Evolutionary conservation across 2,329 filamentous ascomycete genomes (phyloP).

Genomic region (Colletotrichum caudatum): DNA sequence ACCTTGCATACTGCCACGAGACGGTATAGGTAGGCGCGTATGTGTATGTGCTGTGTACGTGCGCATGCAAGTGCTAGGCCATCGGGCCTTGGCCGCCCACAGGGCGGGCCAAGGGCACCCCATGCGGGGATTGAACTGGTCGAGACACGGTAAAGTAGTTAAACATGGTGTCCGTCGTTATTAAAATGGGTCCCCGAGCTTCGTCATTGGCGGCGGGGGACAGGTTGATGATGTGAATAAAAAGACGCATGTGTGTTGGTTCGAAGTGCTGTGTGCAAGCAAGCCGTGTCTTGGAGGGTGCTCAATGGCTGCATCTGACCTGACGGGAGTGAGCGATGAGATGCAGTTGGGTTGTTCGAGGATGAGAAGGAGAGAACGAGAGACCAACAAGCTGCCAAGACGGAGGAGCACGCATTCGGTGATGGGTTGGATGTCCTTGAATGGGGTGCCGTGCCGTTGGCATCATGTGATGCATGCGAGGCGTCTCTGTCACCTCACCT

Average conservation of each 20-base stretch:
- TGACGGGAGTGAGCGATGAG: no score
- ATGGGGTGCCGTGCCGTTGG: neutral
- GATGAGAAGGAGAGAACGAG: neutral
- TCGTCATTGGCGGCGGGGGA: constrained; percentile 1
- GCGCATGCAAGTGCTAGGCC: constrained; percentile 11
- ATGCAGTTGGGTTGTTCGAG: neutral
- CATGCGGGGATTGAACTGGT: neutral
- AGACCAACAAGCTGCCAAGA: neutral
- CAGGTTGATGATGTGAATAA: neutral
- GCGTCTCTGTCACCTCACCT: neutral
- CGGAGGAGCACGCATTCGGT: neutral
- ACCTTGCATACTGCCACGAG: constrained; percentile 13
- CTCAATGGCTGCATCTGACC: neutral
- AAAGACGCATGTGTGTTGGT: neutral
- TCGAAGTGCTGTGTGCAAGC: neutral
- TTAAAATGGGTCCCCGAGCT: neutral
- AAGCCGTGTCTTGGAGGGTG: neutral
- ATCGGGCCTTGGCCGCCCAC: constrained; percentile 6
- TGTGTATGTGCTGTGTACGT: neutral
- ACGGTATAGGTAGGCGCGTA: neutral
- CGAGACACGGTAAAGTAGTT: constrained; percentile 8
- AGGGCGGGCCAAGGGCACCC: neutral
- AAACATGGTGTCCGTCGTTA: constrained; percentile 5
- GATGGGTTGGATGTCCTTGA: neutral
- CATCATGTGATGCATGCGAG: constrained; percentile 2